A percentile compares a stretch with the other conserved stretches of the same genome.
Evolutionary conservation across 176 grass and related monocot genomes (phyloP).

Genomic region (Musa schizocarpa): DNA sequence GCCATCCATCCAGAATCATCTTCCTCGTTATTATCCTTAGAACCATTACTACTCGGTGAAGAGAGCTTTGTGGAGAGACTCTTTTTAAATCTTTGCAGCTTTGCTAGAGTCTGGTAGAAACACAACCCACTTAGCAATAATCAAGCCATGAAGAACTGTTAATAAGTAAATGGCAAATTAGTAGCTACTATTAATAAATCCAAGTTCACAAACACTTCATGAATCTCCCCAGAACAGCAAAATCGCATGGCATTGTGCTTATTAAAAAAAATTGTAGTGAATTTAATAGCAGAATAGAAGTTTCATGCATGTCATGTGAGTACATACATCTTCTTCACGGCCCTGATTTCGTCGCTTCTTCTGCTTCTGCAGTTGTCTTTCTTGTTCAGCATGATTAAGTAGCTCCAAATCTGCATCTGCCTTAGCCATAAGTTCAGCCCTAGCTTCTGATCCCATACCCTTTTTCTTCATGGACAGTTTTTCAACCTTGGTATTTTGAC

Average conservation of each 20-base stretch:
- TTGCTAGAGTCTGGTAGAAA: slow-evolving; percentile 57
- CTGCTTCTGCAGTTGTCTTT: slow-evolving; percentile 81
- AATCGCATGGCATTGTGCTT: neutral
- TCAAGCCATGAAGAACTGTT: neutral
- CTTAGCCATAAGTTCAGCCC: slow-evolving; percentile 52
- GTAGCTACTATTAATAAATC: neutral
- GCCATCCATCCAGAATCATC: slow-evolving; percentile 63
- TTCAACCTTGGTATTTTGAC: slow-evolving; percentile 35
- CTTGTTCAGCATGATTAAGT: slow-evolving; percentile 80
- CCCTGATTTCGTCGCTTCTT: slow-evolving; percentile 68
- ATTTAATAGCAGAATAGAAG: neutral
- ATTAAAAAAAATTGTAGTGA: neutral
- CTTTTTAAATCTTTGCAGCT: slow-evolving; percentile 67
- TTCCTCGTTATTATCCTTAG: slow-evolving; percentile 30
- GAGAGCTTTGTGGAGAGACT: slow-evolving; percentile 40
- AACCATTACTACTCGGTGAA: slow-evolving; percentile 22
- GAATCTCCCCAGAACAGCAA: neutral
- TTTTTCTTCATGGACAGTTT: slow-evolving; percentile 95
- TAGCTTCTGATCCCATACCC: slow-evolving; percentile 82
- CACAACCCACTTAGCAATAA: neutral
- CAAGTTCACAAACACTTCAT: neutral
- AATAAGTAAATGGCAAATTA: neutral
- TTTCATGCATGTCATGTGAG: neutral
- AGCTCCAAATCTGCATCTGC: slow-evolving; percentile 77
- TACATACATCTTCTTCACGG: slow-evolving; percentile 67